phyloP scores from a whole-genome alignment of 768 basidiomycete species.

The Mycena alexandri region DNA sequence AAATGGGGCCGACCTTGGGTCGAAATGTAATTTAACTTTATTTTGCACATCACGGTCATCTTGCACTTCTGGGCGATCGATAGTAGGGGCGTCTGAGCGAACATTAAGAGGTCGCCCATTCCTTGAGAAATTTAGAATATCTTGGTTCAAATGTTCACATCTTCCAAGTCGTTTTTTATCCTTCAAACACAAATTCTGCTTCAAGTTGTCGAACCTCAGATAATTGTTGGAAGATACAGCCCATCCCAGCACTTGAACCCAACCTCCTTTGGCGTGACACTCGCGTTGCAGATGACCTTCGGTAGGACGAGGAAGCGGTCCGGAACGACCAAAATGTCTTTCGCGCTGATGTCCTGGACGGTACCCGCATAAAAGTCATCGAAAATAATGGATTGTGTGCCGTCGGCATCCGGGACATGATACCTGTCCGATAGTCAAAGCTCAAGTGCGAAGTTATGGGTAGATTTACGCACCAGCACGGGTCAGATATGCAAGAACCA shows the following conservation, averaged over 20 bases:
- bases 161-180: no score
- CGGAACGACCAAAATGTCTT: slow-evolving; percentile 22
- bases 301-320: slow-evolving; percentile 12
- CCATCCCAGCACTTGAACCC: slow-evolving; percentile 38
- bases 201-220: neutral
- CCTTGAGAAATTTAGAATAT: no score
- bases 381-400: slow-evolving; percentile 35
- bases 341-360: slow-evolving; percentile 23
- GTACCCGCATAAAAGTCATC: slow-evolving; percentile 30
- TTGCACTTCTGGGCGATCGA: no score
- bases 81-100: no score
- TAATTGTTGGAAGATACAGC: slow-evolving; percentile 24
- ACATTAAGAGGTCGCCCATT: no score
- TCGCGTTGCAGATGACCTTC: slow-evolving; percentile 33
- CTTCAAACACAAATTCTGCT: no score
- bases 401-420: slow-evolving; percentile 25
- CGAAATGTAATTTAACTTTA: no score
- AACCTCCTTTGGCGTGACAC: slow-evolving; percentile 20
- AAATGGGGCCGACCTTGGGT: no score
- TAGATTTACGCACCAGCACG: slow-evolving; percentile 21
- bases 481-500: slow-evolving; percentile 36
- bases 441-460: neutral
- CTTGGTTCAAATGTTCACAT: no score
- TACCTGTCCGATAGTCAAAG: slow-evolving; percentile 13
- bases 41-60: no score